Conservation (phyloP, 2,329 filamentous ascomycete genomes). For the Trichoderma afroharzianum region DNA sequence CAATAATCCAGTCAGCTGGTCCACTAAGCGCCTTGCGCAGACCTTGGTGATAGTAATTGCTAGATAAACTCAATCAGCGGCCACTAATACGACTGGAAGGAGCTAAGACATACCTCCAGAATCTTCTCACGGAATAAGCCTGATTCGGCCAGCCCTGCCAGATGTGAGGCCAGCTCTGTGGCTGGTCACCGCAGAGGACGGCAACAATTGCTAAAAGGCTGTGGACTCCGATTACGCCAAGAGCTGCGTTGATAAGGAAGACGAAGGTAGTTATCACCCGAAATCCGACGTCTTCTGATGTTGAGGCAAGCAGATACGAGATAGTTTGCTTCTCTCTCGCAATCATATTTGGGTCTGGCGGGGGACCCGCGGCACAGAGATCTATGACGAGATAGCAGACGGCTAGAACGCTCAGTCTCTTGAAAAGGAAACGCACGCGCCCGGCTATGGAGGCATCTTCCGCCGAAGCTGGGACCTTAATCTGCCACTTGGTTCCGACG, state of each 20-base stretch:
- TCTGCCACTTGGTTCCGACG: constrained; percentile 1
- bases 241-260: not conserved
- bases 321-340: not conserved
- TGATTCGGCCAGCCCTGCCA: not conserved
- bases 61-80: not conserved
- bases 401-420: not conserved
- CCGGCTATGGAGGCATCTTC: not conserved
- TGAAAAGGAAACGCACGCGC: not conserved
- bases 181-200: not conserved
- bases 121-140: not conserved
- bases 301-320: not conserved
- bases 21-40: not conserved
- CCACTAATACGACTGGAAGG: not conserved
- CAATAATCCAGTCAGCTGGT: not conserved
- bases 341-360: not conserved
- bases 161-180: not conserved
- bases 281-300: not conserved
- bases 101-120: not conserved
- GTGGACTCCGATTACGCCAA: not conserved
- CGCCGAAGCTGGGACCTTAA: not conserved
- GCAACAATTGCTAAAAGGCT: not conserved
- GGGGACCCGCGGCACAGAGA: not conserved
- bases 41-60: constrained; percentile 3
- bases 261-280: not conserved
- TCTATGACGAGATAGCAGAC: not conserved